phyloP scores from a whole-genome alignment of 768 basidiomycete genomes.

The Phaeolepiota aurea region DNA sequence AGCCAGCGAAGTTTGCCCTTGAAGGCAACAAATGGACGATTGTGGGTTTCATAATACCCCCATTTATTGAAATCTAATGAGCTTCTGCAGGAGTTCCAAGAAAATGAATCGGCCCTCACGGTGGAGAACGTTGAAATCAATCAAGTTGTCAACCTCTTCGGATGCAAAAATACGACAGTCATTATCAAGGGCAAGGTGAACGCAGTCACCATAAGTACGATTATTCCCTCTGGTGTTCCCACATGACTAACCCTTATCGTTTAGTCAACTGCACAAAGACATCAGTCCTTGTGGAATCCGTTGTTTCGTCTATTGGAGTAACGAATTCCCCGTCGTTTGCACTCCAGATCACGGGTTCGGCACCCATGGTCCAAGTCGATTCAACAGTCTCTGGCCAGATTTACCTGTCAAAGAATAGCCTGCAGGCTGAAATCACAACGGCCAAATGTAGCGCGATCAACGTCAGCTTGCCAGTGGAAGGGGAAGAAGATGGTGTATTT shows the following conservation, averaged over 20 bases:
- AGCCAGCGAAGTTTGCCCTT: constrained; percentile 80
- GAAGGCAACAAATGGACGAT: constrained; percentile 94
- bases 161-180: constrained; percentile 81
- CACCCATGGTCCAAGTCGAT: constrained; percentile 91
- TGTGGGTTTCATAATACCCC: constrained; percentile 43
- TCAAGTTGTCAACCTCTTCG: constrained; percentile 84
- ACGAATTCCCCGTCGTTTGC: constrained; percentile 92
- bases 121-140: constrained; percentile 71
- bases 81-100: constrained; percentile 75
- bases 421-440: constrained; percentile 79
- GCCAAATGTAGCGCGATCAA: constrained; percentile 94
- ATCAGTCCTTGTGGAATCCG: constrained; percentile 81
- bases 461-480: constrained; percentile 76
- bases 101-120: constrained; percentile 64
- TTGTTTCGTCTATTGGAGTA: constrained; percentile 84
- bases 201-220: constrained; percentile 80
- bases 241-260: constrained; percentile 3
- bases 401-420: constrained; percentile 78
- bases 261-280: constrained; percentile 86
- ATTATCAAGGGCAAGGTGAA: constrained; percentile 92
- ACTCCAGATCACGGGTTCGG: constrained; percentile 82
- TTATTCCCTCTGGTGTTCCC: not conserved
- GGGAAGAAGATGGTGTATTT: constrained; percentile 89
- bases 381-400: constrained; percentile 93
- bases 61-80: no score